Conservation (phyloP, 345 rosid genomes). For the Hirschfeldia incana region DNA sequence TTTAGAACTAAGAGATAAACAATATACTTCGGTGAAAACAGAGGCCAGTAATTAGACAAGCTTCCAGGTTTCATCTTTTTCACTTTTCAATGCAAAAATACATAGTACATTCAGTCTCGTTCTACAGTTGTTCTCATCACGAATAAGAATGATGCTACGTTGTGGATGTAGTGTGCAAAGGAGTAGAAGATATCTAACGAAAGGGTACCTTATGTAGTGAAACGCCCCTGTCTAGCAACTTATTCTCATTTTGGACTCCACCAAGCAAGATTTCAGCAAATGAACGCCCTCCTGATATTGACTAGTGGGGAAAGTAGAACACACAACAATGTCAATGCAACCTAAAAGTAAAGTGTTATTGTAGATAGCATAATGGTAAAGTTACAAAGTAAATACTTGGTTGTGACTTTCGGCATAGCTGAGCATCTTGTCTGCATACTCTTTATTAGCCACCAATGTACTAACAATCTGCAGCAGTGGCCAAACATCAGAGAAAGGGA, state of each 20-base stretch:
- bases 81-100: conserved; percentile 10
- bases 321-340: conserved; percentile 16
- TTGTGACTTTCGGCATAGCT: conserved; percentile 78
- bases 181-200: conserved; percentile 16
- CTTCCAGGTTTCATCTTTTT: conserved; percentile 13
- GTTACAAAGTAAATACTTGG: conserved; percentile 56
- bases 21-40: background rate
- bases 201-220: conserved; percentile 67
- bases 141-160: conserved; percentile 17
- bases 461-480: conserved; percentile 64
- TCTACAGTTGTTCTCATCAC: conserved; percentile 14
- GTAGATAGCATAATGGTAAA: conserved; percentile 21
- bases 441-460: conserved; percentile 67
- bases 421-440: conserved; percentile 79
- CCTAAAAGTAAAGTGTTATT: conserved; percentile 7
- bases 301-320: conserved; percentile 48
- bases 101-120: conserved; percentile 1
- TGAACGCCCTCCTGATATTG: conserved; percentile 91
- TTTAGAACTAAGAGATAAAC: conserved; percentile 7
- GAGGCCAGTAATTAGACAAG: background rate
- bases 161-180: conserved; percentile 12
- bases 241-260: conserved; percentile 44
- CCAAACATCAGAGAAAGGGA: conserved; percentile 31
- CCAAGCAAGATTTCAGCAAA: conserved; percentile 88
- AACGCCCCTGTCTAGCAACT: conserved; percentile 59